These are phyloP conservation scores for Ricinus communis DNA, from an alignment of 345 rosid genomes.

Conservation along the genomic window DNA sequence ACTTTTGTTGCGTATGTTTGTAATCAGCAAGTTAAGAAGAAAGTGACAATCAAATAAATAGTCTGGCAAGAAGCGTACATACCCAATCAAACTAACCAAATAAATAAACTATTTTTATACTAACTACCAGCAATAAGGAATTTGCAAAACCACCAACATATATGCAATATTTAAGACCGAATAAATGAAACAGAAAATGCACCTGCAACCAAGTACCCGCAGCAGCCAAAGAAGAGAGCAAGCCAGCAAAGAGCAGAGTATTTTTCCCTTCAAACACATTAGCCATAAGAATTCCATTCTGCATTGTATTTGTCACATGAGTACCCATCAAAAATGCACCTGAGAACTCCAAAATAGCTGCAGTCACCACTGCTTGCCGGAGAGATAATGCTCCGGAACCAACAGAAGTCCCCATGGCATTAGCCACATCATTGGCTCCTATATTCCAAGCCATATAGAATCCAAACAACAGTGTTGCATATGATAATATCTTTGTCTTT, in stretches of 20 bases:
- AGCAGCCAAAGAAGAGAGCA: conserved; percentile 83
- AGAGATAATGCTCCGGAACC: conserved; percentile 88
- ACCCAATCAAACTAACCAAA: neutral
- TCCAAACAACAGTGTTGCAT: conserved; percentile 73
- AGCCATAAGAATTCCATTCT: conserved; percentile 90
- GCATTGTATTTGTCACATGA: conserved; percentile 97
- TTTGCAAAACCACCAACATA: no score
- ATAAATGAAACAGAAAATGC: conserved; percentile 16
- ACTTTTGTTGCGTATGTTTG: neutral
- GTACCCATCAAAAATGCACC: conserved; percentile 96
- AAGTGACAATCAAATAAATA: neutral
- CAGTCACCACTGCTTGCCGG: conserved; percentile 83
- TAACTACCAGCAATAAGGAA: neutral
- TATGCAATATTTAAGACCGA: no score
- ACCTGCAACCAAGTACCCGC: conserved; percentile 99
- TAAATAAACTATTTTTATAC: neutral
- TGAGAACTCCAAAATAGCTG: conserved; percentile 90
- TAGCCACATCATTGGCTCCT: conserved; percentile 98
- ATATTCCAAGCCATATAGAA: conserved; percentile 99
- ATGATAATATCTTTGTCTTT: conserved; percentile 69
- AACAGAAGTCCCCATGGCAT: conserved; percentile 98
- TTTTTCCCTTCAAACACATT: conserved; percentile 88
- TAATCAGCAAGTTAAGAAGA: no score
- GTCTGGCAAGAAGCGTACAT: no score
- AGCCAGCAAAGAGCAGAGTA: conserved; percentile 75